Conservation (phyloP, 495 filamentous ascomycete genomes). For the Penicillium crystallinum region DNA sequence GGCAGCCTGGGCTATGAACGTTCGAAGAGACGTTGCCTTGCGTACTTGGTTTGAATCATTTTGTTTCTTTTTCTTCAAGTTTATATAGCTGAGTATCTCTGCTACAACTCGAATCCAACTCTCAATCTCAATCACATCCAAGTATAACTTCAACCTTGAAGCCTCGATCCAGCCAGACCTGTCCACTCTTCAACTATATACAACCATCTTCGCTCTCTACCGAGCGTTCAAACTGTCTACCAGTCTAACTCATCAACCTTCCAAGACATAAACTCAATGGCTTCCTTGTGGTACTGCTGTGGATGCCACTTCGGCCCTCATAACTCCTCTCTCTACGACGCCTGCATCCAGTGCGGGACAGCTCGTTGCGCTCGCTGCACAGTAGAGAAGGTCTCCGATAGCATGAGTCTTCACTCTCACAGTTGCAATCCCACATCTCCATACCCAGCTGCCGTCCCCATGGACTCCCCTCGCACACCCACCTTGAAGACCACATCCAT, state of each 20-base stretch:
- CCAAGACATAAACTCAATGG: slow-evolving; percentile 12
- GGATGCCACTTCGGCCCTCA: slow-evolving; percentile 29
- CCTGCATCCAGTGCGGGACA: slow-evolving; percentile 24
- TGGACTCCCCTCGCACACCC: slow-evolving; percentile 1
- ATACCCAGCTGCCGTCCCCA: slow-evolving; percentile 13
- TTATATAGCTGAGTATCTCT: neutral
- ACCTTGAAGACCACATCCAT: slow-evolving; percentile 6
- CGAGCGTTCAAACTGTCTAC: neutral
- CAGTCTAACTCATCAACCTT: neutral
- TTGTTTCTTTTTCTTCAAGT: neutral
- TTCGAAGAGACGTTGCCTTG: slow-evolving; percentile 9
- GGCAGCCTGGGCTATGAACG: slow-evolving; percentile 10
- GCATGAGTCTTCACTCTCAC: slow-evolving; percentile 2
- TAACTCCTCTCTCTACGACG: slow-evolving; percentile 18
- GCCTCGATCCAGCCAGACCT: neutral
- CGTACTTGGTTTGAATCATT: neutral
- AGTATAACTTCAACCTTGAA: neutral
- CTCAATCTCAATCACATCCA: slow-evolving; percentile 9
- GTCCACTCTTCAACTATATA: neutral
- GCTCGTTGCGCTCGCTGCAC: slow-evolving; percentile 18
- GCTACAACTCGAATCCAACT: slow-evolving; percentile 7
- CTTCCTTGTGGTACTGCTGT: slow-evolving; percentile 33
- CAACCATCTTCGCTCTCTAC: neutral
- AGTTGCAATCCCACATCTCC: slow-evolving; percentile 12
- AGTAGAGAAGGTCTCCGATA: slow-evolving; percentile 10